A percentile compares a stretch with the other conserved stretches of the same genome.
Conservation (phyloP, 1,284 basidiomycete species). For the Heliocybe sulcata region DNA sequence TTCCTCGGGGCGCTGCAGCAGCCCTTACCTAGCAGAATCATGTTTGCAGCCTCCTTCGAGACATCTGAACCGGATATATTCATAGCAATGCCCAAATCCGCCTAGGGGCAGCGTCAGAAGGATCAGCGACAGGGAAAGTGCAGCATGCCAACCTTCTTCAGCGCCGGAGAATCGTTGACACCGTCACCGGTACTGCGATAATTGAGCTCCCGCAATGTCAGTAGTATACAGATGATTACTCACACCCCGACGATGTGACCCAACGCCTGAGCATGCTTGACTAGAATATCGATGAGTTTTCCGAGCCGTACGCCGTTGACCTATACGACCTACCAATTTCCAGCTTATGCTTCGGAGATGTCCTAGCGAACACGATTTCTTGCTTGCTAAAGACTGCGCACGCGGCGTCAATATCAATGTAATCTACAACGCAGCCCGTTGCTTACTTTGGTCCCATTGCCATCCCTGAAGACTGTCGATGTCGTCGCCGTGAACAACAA, state of each 20-base stretch:
- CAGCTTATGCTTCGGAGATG: conserved; percentile 65
- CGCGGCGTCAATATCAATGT: not conserved
- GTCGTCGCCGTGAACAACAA: conserved; percentile 61
- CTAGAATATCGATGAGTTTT: conserved; percentile 20
- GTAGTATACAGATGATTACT: conserved; percentile 17
- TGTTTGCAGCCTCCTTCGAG: conserved; percentile 67
- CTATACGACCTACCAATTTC: conserved; percentile 45
- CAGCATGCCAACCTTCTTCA: conserved; percentile 42
- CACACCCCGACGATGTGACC: conserved; percentile 68
- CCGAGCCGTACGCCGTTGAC: not conserved
- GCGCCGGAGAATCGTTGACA: conserved; percentile 64
- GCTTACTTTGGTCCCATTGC: conserved; percentile 64
- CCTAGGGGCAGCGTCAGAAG: conserved; percentile 20
- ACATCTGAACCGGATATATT: conserved; percentile 68
- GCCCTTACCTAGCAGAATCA: conserved; percentile 54
- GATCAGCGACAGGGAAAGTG: too few species aligned
- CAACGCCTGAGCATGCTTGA: conserved; percentile 62
- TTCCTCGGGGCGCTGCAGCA: not conserved
- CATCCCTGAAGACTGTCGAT: conserved; percentile 56
- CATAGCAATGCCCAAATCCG: conserved; percentile 71
- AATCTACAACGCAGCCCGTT: not conserved
- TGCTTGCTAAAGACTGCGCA: conserved; percentile 50
- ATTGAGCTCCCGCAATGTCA: not conserved
- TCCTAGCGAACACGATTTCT: conserved; percentile 67
- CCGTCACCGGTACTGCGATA: conserved; percentile 46